Base-by-base conservation (phyloP, 2,329 filamentous ascomycete species). In the Aspergillus pseudoterreus region DNA sequence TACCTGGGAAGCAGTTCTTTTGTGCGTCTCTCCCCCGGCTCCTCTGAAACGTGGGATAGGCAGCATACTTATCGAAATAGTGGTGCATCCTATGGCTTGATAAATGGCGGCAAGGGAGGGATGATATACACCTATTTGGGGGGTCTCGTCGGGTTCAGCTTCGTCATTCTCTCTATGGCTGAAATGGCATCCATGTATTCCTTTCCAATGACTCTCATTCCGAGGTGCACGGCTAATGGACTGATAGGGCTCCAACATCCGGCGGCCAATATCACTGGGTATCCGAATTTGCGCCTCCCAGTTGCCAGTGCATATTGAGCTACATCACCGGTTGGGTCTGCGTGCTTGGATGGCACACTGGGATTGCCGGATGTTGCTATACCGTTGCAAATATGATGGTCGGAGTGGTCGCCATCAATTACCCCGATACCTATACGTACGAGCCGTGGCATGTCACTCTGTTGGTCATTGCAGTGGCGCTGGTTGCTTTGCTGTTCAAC, bases 241-340 rank as follows among this genome's bases (percentile, higher is more conserved):
- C 4, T 3, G 15, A n/a, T 43, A 75, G 69, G 71, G 79, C 79
- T 2, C 81, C 81, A 0, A 83, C 79, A 0, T 75, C 75, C 6
- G 80, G 81, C 19, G 81, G 81, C 1, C 80, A 83, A 57, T 83
- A 82, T 54, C 78, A 82, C 56, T 82, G 79, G 79, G 78, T 82
- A 1, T 80, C 75, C 1, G 78, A 81, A 46, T 81, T 82, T 53
- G 74, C 78, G 1, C 75, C 79, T 0, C 67, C 63, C 0, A 64
- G 66, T 41, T 71, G 74, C 47, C 79, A 82, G 56, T 80, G 78
- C 50, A 74, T 78, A 33, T 66, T 82, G 1, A 81, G 78, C 53
- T 85, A 83, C 58, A 62, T 79, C 14, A 75, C 76, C 42, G 73
- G 77, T 4, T 81, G 78, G 78, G 75, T 78, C 65, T 73, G 72